Percentiles rank a stretch among this genome's conserved stretches.
Conservation (phyloP, 768 basidiomycete genomes). For the Leccinum boreale region DNA sequence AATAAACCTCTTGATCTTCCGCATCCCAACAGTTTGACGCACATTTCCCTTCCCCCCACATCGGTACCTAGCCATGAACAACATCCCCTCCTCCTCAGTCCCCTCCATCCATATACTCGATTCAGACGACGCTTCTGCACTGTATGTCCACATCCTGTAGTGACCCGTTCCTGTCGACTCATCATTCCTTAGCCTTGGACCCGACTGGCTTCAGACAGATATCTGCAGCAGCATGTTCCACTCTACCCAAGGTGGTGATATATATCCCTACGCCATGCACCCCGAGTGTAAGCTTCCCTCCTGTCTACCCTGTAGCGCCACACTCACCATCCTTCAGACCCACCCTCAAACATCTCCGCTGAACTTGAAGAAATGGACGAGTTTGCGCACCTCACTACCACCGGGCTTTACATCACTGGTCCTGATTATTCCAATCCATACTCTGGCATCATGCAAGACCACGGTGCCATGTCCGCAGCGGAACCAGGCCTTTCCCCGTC, state of each 20-base stretch:
- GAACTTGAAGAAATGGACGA: conserved; percentile 21
- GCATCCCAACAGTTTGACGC: conserved; percentile 7
- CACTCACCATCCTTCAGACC: conserved; percentile 12
- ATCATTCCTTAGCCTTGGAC: conserved; percentile 9
- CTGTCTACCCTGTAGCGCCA: conserved; percentile 9
- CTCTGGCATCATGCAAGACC: conserved; percentile 13
- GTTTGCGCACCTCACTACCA: conserved; percentile 12
- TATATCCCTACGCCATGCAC: neutral
- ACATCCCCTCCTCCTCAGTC: conserved; percentile 5
- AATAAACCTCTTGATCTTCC: conserved; percentile 14
- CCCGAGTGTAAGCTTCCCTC: conserved; percentile 7
- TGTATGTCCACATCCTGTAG: conserved; percentile 15
- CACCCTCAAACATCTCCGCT: neutral
- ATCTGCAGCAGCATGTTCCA: neutral
- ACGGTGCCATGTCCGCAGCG: neutral
- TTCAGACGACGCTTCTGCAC: conserved; percentile 8
- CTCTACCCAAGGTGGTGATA: neutral
- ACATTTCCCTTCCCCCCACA: neutral
- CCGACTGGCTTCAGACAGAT: neutral
- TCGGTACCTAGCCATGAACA: conserved; percentile 10
- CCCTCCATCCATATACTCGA: conserved; percentile 18
- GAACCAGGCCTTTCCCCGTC: conserved; percentile 11
- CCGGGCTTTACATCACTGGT: conserved; percentile 6
- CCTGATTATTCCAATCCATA: conserved; percentile 5
- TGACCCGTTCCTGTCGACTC: conserved; percentile 3